Percentiles rank a stretch among this genome's conserved stretches.
Conservation (phyloP, 768 basidiomycete genomes). For the Piloderma croceum region DNA sequence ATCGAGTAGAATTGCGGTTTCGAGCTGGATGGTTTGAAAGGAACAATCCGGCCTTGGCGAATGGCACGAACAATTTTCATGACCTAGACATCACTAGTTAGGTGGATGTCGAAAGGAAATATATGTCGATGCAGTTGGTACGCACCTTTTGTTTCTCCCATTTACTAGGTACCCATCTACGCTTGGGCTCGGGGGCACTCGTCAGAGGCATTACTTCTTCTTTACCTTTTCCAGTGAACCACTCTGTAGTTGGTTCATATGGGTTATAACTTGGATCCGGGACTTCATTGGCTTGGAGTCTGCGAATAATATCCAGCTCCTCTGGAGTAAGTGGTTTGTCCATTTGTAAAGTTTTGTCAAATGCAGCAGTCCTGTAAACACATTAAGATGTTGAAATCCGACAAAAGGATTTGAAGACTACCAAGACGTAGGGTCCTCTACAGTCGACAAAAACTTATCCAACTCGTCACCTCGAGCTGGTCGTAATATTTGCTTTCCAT, state of each 20-base stretch:
- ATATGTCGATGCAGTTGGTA: background rate
- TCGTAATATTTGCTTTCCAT: slow-evolving; percentile 89
- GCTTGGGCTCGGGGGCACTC: slow-evolving; percentile 89
- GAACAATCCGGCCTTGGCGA: slow-evolving; percentile 88
- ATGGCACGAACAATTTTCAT: slow-evolving; percentile 99
- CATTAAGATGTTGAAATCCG: background rate
- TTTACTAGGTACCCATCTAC: slow-evolving; percentile 94
- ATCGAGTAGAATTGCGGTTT: slow-evolving; percentile 77
- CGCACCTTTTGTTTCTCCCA: slow-evolving; percentile 99
- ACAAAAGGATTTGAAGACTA: slow-evolving; percentile 28
- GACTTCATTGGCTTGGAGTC: slow-evolving; percentile 86
- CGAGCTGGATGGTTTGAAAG: slow-evolving; percentile 70
- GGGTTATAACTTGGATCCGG: slow-evolving; percentile 89
- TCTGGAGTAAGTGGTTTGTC: slow-evolving; percentile 83
- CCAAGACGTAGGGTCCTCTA: slow-evolving; percentile 91
- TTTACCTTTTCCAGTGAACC: slow-evolving; percentile 95
- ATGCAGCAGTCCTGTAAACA: slow-evolving; percentile 73
- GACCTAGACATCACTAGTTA: slow-evolving; percentile 46
- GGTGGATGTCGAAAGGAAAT: background rate
- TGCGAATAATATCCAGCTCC: slow-evolving; percentile 90
- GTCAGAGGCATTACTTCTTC: slow-evolving; percentile 93
- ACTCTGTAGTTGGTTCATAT: slow-evolving; percentile 90
- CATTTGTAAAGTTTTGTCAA: slow-evolving; percentile 81
- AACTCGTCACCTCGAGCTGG: slow-evolving; percentile 95
- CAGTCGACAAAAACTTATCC: slow-evolving; percentile 91